Conservation (phyloP, 169 alveolate species). For the Theileria sp. region DNA sequence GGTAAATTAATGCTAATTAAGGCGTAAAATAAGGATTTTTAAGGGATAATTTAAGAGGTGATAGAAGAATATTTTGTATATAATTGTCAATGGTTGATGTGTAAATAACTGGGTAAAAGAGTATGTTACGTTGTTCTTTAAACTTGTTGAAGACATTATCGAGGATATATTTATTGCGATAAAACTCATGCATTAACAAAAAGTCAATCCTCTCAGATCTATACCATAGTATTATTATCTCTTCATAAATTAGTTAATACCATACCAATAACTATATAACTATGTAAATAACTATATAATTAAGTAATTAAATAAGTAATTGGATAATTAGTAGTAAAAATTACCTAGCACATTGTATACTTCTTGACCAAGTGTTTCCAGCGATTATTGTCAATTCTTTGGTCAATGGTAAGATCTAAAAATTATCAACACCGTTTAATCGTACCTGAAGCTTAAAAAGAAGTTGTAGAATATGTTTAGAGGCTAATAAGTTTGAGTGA, state of each 20-base stretch:
- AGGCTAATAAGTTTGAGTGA: conserved; percentile 42
- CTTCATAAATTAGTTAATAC: background rate
- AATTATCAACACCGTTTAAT: background rate
- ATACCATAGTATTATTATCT: conserved; percentile 60
- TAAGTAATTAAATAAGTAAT: no score
- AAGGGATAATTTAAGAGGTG: no score
- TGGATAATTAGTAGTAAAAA: no score
- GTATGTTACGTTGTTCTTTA: conserved; percentile 31
- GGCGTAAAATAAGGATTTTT: no score
- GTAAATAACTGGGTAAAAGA: no score
- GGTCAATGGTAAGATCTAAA: conserved; percentile 90
- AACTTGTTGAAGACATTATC: conserved; percentile 77
- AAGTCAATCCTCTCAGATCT: conserved; percentile 96
- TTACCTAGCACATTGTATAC: conserved; percentile 67
- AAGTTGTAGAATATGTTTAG: conserved; percentile 42
- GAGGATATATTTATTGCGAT: conserved; percentile 76
- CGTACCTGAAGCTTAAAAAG: conserved; percentile 56
- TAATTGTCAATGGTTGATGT: no score
- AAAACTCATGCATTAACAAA: conserved; percentile 93
- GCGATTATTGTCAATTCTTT: conserved; percentile 93
- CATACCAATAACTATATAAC: background rate
- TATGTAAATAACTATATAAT: no score
- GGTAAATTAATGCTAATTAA: no score
- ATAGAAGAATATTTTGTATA: no score
- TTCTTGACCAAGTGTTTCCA: conserved; percentile 94